A percentile compares a stretch with the other conserved stretches of the same genome.
Conservation (phyloP, 164 flowering plant species). For the Stephania cephalantha region DNA sequence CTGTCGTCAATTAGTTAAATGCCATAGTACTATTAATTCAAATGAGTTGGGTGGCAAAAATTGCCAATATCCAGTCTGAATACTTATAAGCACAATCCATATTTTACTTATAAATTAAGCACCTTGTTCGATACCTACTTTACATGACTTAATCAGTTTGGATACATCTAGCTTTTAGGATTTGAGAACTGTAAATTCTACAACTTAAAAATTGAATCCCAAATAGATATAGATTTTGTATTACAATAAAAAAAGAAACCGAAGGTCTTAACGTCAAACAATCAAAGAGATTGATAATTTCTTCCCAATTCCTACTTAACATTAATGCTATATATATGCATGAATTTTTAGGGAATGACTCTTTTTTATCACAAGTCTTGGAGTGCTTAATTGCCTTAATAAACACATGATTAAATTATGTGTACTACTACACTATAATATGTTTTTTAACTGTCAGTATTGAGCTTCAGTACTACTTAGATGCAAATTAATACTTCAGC, state of each 20-base stretch:
- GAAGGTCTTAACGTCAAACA: background rate
- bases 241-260: background rate
- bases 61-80: no score
- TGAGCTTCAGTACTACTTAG: background rate
- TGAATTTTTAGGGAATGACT: no score
- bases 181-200: background rate
- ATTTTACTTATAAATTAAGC: background rate
- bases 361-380: no score
- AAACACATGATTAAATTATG: no score
- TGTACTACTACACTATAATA: no score
- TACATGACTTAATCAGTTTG: background rate
- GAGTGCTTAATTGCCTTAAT: no score
- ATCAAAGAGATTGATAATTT: background rate
- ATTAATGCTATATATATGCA: background rate
- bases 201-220: background rate
- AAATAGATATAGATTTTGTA: background rate
- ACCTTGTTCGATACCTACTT: background rate
- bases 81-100: no score
- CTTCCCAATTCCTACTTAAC: background rate
- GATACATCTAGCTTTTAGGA: background rate
- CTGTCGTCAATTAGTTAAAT: no score
- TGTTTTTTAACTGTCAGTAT: no score
- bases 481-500: background rate
- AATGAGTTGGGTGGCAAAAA: no score
- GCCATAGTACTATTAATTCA: no score